A percentile compares a stretch with the other conserved stretches of the same genome.
Conservation (phyloP, 1,284 basidiomycete species). For the Leccinum solheimii region DNA sequence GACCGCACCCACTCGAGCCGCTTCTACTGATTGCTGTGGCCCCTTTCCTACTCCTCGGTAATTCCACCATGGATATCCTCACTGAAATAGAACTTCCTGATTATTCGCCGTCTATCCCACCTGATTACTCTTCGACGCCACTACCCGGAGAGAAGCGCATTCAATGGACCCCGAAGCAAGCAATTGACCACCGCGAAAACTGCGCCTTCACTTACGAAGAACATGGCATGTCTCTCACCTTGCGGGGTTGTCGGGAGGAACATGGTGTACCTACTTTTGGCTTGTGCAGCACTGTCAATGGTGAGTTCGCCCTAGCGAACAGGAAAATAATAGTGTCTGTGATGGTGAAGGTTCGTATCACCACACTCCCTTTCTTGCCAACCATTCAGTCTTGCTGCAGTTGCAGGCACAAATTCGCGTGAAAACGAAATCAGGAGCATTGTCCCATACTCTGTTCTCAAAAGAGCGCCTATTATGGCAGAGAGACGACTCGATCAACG, state of each 20-base stretch:
- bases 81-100: conserved; percentile 26
- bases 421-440: conserved; percentile 40
- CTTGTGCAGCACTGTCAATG: conserved; percentile 32
- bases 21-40: conserved; percentile 1
- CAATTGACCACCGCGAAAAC: conserved; percentile 21
- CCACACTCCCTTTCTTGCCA: background rate
- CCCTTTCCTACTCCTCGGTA: conserved; percentile 1
- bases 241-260: conserved; percentile 35
- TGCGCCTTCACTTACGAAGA: conserved; percentile 34
- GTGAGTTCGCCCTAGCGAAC: conserved; percentile 44
- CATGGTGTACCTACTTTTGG: conserved; percentile 34
- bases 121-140: conserved; percentile 37
- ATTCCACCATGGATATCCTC: conserved; percentile 18
- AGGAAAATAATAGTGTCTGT: conserved; percentile 44
- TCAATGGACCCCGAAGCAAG: conserved; percentile 30
- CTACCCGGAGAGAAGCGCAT: conserved; percentile 36
- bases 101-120: conserved; percentile 33
- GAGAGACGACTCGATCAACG: conserved; percentile 18
- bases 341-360: conserved; percentile 42
- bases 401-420: conserved; percentile 52
- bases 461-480: conserved; percentile 46
- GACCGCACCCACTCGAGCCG: conserved; percentile 1
- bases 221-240: conserved; percentile 33
- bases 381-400: conserved; percentile 34
- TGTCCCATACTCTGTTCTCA: conserved; percentile 37